Base-by-base conservation (phyloP, 495 filamentous ascomycete genomes). In the Penicillium verhagenii region DNA sequence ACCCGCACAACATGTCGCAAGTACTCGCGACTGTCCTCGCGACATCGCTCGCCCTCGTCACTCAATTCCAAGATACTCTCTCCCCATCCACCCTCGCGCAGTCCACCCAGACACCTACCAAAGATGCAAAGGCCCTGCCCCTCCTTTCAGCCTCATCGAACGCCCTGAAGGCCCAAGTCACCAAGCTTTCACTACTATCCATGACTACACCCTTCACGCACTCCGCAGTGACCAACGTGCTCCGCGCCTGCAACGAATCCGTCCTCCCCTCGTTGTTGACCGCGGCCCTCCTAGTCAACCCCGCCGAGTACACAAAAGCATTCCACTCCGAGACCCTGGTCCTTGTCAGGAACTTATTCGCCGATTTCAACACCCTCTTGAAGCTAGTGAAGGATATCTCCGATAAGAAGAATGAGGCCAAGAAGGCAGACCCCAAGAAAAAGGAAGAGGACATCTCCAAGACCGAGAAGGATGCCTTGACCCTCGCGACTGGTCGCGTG, bases 141-240 rank as follows among this genome's bases (percentile, higher is more conserved):
- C 75, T 92, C 50, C 83, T 92, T 18, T 78, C 80, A 58, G 82
- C 86, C 59, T 79, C 85, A 1, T 79, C 88, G 1, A 76, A 74
- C 20, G 75, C 91, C 4, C 82, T 96, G 42, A 84, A 80, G 63
- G 88, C 92, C 0, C 91, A 96, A 61, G 82, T 85, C 6, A 96
- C 92, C 28, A 95, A 94, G 47, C 79, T 96, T 21, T 91, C 88
- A 0, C 84, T 96, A 14, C 80, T 96, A 2, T 80, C 92, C 2
- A 88, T 95, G 60, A 94, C 86, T 52, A 80, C 86, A 14, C 92
- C 92, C 0, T 94, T 95, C 68, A 91, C 91, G 0, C 83, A 87
- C 4, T 82, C 87, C 0, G 92, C 90, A 13, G 81, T 94, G 25
- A 68, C 53, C 42, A 83, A 73, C 11, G 82, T 92, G 13, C 72